Percentiles rank a stretch among this genome's conserved stretches.
Conservation (phyloP, 257 asterid genomes). For the Scutellaria baicalensis region DNA sequence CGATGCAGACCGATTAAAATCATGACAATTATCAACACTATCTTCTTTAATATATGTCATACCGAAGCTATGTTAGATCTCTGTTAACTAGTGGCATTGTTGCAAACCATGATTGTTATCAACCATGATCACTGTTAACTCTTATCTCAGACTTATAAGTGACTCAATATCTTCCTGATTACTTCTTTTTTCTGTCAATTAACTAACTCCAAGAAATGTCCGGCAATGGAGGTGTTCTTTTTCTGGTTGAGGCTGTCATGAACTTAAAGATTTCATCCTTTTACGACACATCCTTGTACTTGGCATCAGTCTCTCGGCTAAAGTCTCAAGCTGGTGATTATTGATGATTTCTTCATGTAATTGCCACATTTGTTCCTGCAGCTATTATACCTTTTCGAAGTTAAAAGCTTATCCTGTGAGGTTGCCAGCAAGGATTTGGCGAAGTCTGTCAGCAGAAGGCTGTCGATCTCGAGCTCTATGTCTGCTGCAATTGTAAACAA, state of each 20-base stretch:
- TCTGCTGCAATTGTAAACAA: too few species aligned
- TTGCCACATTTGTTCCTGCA: constrained; percentile 30
- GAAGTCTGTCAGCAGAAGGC: too few species aligned
- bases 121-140: too few species aligned
- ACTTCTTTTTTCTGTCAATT: constrained; percentile 12
- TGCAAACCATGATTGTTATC: background rate
- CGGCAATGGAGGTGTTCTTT: constrained; percentile 80
- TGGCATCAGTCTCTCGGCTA: constrained; percentile 70
- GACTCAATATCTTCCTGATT: constrained; percentile 16
- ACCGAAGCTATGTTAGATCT: too few species aligned
- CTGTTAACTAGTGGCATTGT: too few species aligned
- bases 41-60: too few species aligned
- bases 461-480: too few species aligned
- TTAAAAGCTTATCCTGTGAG: constrained; percentile 84
- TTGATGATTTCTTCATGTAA: constrained; percentile 6
- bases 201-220: constrained; percentile 63
- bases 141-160: background rate
- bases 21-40: background rate
- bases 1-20: background rate
- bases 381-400: constrained; percentile 92
- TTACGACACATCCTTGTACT: constrained; percentile 29
- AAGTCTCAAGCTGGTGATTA: constrained; percentile 61
- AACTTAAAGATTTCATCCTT: constrained; percentile 45
- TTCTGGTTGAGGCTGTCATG: constrained; percentile 69
- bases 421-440: constrained; percentile 82